Evolutionary conservation across 1,284 basidiomycete species (phyloP).

Genomic region (Malassezia arunalokei): DNA sequence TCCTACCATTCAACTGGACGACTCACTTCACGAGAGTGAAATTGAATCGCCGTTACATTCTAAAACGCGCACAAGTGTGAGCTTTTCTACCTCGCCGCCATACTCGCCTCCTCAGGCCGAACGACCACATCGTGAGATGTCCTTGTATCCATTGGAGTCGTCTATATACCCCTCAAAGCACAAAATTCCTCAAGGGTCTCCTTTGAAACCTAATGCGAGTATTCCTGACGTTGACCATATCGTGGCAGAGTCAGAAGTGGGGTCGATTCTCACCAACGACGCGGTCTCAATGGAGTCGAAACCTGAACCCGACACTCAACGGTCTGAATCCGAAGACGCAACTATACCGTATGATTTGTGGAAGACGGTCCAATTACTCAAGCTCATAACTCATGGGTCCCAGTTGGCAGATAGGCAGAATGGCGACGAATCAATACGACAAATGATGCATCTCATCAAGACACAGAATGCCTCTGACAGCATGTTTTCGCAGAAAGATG

Average conservation of each 20-base stretch:
- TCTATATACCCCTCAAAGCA: constrained; percentile 4
- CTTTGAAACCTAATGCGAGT: not conserved
- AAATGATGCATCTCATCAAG: not conserved
- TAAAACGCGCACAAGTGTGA: not conserved
- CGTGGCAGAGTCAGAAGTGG: not conserved
- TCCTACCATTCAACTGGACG: not conserved
- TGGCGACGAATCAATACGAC: not conserved
- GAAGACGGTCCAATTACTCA: constrained; percentile 1
- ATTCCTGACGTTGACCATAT: not conserved
- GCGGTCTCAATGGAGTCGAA: not conserved
- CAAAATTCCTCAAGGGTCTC: not conserved
- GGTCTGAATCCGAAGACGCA: not conserved
- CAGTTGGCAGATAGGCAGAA: not conserved
- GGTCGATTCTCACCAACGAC: not conserved
- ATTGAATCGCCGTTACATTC: not conserved
- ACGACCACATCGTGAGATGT: not conserved
- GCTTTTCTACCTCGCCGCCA: constrained; percentile 1
- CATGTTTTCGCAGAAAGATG: not conserved
- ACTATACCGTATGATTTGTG: constrained; percentile 2
- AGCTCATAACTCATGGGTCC: not conserved
- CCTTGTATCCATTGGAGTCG: constrained; percentile 2
- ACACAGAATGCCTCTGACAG: not conserved
- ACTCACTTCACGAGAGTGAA: not conserved
- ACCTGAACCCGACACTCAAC: not conserved
- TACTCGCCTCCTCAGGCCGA: not conserved